Percentiles rank a stretch among this genome's conserved stretches.
Conservation (phyloP, 129 eudicot species). For the Scalesia atractyloides region DNA sequence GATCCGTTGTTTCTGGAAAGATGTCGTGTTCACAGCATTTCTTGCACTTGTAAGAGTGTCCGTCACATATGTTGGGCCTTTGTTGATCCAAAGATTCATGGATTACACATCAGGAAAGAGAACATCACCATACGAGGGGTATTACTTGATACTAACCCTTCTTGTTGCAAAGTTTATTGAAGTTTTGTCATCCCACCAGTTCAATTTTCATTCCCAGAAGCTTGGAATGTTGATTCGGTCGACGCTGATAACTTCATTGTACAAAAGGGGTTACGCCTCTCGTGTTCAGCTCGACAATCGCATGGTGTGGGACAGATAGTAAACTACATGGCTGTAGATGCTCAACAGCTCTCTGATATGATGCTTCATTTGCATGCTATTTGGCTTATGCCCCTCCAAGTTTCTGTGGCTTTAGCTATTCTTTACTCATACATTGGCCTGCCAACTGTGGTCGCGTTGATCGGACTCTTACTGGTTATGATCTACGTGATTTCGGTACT, state of each 20-base stretch:
- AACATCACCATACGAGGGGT: constrained; percentile 72
- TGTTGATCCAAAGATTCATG: constrained; percentile 64
- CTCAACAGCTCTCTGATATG: constrained; percentile 96
- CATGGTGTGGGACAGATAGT: constrained; percentile 96
- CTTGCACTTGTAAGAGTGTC: constrained; percentile 64
- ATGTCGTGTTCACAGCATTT: constrained; percentile 58
- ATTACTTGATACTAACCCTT: constrained; percentile 63
- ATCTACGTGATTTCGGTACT: constrained; percentile 52
- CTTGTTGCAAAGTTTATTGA: constrained; percentile 72
- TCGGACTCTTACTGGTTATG: constrained; percentile 49
- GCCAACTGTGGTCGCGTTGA: constrained; percentile 51
- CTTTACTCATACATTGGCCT: constrained; percentile 60
- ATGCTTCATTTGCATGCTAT: constrained; percentile 79
- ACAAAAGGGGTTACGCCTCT: constrained; percentile 80
- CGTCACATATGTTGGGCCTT: constrained; percentile 84
- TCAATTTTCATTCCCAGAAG: constrained; percentile 76
- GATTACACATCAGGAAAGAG: constrained; percentile 69
- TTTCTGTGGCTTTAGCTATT: constrained; percentile 53
- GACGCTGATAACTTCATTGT: constrained; percentile 67
- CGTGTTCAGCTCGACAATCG: constrained; percentile 83
- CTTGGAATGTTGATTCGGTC: constrained; percentile 81
- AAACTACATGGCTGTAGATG: constrained; percentile 96
- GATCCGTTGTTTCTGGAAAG: constrained; percentile 82
- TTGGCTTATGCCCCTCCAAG: constrained; percentile 86
- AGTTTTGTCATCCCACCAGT: constrained; percentile 76